A percentile compares a stretch with the other conserved stretches of the same genome.
These are phyloP conservation scores for Platanthera zijinensis DNA, from an alignment of 106 monocot species.

Conservation along the genomic window DNA sequence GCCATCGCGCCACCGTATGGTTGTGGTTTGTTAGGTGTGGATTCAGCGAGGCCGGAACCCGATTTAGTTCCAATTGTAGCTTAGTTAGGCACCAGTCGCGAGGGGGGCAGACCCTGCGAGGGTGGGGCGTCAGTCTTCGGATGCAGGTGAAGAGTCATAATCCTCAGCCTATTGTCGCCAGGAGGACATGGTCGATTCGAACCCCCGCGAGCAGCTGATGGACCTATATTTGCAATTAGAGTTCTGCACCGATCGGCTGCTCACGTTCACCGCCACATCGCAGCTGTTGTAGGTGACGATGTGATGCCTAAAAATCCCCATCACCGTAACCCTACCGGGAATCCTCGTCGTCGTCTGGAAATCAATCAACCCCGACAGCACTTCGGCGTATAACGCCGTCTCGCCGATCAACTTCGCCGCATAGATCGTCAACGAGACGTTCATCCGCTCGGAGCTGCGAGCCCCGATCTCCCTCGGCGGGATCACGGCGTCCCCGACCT, in stretches of 20 bases:
- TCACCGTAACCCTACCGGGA: constrained; percentile 46
- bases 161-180: no score
- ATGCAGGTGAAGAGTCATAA: no score
- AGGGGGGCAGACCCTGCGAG: no score
- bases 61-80: no score
- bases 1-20: no score
- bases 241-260: constrained; percentile 19
- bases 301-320: constrained; percentile 56
- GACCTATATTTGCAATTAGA: constrained; percentile 43
- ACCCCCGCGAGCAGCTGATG: no score
- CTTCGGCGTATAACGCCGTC: constrained; percentile 29
- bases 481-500: constrained; percentile 55
- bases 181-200: no score
- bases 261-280: constrained; percentile 33
- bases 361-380: constrained; percentile 33
- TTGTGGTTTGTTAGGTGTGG: no score
- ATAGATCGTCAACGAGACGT: constrained; percentile 38
- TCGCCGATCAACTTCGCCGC: constrained; percentile 35
- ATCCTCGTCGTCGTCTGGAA: constrained; percentile 45
- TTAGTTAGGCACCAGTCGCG: no score
- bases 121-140: no score
- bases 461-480: constrained; percentile 53
- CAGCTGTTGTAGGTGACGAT: constrained; percentile 54
- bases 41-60: no score
- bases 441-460: constrained; percentile 19